Evolutionary conservation across 768 basidiomycete species (phyloP).

Genomic region (Hypholoma fasciculare): DNA sequence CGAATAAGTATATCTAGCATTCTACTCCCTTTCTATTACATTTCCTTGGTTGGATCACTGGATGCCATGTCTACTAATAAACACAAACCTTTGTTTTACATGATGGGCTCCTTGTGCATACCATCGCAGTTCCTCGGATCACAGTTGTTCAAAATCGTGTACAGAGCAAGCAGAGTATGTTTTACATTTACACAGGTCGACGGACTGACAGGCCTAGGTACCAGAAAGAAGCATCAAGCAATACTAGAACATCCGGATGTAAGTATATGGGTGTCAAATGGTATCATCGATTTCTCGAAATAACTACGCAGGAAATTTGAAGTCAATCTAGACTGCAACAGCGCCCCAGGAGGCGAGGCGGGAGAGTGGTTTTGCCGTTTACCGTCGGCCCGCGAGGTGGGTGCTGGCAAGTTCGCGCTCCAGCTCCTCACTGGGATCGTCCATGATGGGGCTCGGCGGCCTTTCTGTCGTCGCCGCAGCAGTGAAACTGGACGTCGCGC

Average conservation of each 20-base stretch:
- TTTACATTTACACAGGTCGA: conserved; percentile 7
- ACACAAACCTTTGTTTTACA: background rate
- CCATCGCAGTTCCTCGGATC: too few species aligned
- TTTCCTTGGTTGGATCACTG: background rate
- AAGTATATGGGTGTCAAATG: background rate
- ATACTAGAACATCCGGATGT: conserved; percentile 1
- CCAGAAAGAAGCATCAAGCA: background rate
- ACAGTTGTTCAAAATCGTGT: background rate
- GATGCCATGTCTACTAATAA: background rate
- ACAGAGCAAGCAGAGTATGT: background rate
- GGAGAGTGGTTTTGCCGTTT: conserved; percentile 9
- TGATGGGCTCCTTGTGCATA: too few species aligned
- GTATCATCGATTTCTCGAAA: conserved; percentile 1
- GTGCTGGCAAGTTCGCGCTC: conserved; percentile 85
- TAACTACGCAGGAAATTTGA: background rate
- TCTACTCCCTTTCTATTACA: background rate
- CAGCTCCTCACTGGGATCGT: conserved; percentile 83
- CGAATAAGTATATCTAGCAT: background rate
- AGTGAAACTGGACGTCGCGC: conserved; percentile 72
- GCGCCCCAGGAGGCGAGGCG: background rate
- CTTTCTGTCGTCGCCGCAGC: conserved; percentile 36
- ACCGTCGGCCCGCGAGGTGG: conserved; percentile 43
- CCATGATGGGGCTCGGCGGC: conserved; percentile 71
- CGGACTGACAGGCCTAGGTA: background rate
- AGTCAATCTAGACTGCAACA: conserved; percentile 1